Evolutionary conservation across 257 asterid species (phyloP), one percentile per base, ranked within the genome.

Genomic region (Scutellaria barbata): DNA sequence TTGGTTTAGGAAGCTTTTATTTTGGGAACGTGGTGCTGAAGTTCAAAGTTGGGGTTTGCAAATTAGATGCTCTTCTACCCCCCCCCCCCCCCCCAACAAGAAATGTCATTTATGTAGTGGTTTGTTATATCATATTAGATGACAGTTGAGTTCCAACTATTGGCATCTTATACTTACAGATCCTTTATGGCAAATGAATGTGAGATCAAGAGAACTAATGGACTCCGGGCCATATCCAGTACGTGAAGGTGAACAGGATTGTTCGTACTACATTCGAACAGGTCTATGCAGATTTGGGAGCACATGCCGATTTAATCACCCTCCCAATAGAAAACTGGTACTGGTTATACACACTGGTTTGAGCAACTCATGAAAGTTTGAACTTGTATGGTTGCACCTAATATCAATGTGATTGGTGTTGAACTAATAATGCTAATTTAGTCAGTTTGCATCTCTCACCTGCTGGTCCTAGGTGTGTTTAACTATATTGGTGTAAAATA

Each of bases 241-340:
- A 65, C 96, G 92, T 76, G 96, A 92, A 74, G 95, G 90, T 56
- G 96, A 88, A 86, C 87, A 88, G 12, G 92, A 92, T 81, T 92
- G 96, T 82, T 84, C 96, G 17, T 86, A 89, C 83, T 89, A 89
- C 76, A 88, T 90, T 79, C 89, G 90, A 72, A 92, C 98, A 66
- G 96, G 96, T 58, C 86, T 85, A 16, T 92, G 98, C 83, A 85
- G 96, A 83, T 92, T 85, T 81, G 96, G 98, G 72, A 78, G 87
- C 50, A 81, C 95, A 40, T 92, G 98, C 82, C 85, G 96, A 59
- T 92, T 92, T 72, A 92, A 90, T 75, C 98, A 92, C 84, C 96
- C 98, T 59, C 85, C 86, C 60, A 83, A 90, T 70, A 83, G 96
- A 79, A 80, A 85, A 76, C 81, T 85, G 96, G 96, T 89, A 88